These are phyloP conservation scores for Penicillium coffeae DNA, from an alignment of 495 filamentous ascomycete genomes.

Conservation along the genomic window DNA sequence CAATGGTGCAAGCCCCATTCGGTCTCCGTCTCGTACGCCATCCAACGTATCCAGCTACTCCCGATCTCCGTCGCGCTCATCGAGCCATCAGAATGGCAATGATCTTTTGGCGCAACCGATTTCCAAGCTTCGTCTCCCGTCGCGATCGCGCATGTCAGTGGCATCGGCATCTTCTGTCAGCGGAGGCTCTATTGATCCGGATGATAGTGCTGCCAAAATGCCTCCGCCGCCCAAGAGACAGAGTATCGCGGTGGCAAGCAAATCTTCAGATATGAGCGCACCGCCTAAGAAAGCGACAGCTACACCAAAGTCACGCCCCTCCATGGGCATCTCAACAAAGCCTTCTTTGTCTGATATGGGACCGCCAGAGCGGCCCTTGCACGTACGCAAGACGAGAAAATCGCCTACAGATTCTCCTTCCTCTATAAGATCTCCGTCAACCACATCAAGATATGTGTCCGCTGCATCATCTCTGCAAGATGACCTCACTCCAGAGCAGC, in stretches of 20 bases:
- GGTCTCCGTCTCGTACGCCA: constrained; percentile 51
- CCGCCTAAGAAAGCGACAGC: constrained; percentile 36
- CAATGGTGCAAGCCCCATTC: constrained; percentile 52
- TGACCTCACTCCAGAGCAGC: constrained; percentile 27
- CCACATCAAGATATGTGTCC: constrained; percentile 30
- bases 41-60: constrained; percentile 50
- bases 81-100: constrained; percentile 28
- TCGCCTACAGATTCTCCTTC: constrained; percentile 25
- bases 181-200: constrained; percentile 8
- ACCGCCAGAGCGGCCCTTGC: constrained; percentile 46
- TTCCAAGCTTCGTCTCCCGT: constrained; percentile 31
- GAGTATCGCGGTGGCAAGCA: constrained; percentile 8
- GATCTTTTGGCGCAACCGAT: constrained; percentile 24
- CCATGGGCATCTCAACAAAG: constrained; percentile 52
- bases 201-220: constrained; percentile 27
- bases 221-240: constrained; percentile 23
- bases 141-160: constrained; percentile 22
- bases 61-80: constrained; percentile 45
- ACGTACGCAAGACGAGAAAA: constrained; percentile 45
- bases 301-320: constrained; percentile 47
- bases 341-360: constrained; percentile 41
- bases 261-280: constrained; percentile 3
- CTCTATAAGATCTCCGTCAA: constrained; percentile 28
- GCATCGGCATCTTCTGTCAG: constrained; percentile 14
- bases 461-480: constrained; percentile 29